Conservation (phyloP, 331 rosid species). For the Saraca asoca region DNA sequence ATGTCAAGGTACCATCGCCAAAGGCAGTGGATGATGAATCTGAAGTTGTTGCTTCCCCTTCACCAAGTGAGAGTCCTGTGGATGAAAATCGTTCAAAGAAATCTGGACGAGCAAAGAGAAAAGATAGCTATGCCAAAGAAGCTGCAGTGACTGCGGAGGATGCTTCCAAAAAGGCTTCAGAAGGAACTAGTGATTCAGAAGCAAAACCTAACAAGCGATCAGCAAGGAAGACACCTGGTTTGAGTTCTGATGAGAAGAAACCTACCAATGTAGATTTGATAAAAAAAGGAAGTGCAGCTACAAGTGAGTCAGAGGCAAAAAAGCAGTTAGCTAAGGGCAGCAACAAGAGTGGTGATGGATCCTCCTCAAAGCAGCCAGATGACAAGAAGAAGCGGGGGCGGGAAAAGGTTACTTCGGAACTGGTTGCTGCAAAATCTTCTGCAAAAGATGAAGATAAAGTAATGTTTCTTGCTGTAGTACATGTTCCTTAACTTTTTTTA, state of each 20-base stretch:
- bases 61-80: conserved; percentile 52
- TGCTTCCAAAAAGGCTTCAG: conserved; percentile 51
- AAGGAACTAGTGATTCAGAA: conserved; percentile 63
- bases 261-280: conserved; percentile 39
- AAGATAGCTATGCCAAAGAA: conserved; percentile 48
- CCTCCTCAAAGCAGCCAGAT: conserved; percentile 52
- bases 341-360: conserved; percentile 47
- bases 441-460: conserved; percentile 64
- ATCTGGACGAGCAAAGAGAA: conserved; percentile 48
- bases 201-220: conserved; percentile 48
- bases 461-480: conserved; percentile 1
- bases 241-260: conserved; percentile 49
- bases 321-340: conserved; percentile 54
- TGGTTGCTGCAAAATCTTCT: conserved; percentile 45
- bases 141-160: conserved; percentile 39
- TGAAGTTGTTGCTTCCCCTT: conserved; percentile 52
- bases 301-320: conserved; percentile 56
- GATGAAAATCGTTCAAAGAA: conserved; percentile 50
- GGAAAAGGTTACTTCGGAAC: conserved; percentile 51
- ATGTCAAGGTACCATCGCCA: conserved; percentile 47
- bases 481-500: neutral
- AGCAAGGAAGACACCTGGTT: conserved; percentile 47
- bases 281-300: conserved; percentile 48
- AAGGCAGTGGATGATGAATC: conserved; percentile 56
- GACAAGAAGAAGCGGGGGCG: conserved; percentile 47